Percentiles rank a stretch among this genome's conserved stretches.
These are phyloP conservation scores for Rutstroemia sp. DNA, from an alignment of 2,329 filamentous ascomycete species.

Conservation along the genomic window DNA sequence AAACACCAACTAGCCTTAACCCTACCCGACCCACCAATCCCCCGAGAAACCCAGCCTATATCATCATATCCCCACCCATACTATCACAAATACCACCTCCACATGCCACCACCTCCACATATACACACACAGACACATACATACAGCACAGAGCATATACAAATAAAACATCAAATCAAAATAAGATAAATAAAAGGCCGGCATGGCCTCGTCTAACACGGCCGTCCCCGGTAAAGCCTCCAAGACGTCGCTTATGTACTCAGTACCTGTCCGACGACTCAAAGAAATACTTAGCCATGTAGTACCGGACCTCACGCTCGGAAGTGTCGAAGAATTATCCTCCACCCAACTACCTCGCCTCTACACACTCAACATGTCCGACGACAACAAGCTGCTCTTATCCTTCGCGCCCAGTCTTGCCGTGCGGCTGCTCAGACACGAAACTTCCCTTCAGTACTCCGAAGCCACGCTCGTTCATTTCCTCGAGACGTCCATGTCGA, in stretches of 20 bases:
- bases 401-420: conserved; percentile 24
- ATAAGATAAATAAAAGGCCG: not conserved
- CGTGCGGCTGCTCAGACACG: conserved; percentile 27
- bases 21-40: too few species aligned
- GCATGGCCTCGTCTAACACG: conserved; percentile 21
- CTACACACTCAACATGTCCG: conserved; percentile 27
- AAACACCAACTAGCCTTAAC: too few species aligned
- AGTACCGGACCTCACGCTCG: conserved; percentile 21
- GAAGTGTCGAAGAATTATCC: conserved; percentile 24
- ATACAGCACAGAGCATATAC: not conserved
- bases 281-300: conserved; percentile 27
- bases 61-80: too few species aligned
- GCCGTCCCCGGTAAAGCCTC: conserved; percentile 19
- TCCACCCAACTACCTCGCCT: conserved; percentile 28
- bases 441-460: conserved; percentile 23
- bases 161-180: not conserved
- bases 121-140: not conserved
- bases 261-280: conserved; percentile 25
- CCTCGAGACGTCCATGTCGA: conserved; percentile 16
- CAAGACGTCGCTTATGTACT: conserved; percentile 26
- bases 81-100: too few species aligned
- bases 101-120: too few species aligned
- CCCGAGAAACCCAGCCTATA: too few species aligned
- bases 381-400: conserved; percentile 23
- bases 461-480: conserved; percentile 27